Evolutionary conservation across 352 stramenopile genomes (phyloP), one percentile per base, ranked within the genome.

Genomic region (Phytopythium boreale): DNA sequence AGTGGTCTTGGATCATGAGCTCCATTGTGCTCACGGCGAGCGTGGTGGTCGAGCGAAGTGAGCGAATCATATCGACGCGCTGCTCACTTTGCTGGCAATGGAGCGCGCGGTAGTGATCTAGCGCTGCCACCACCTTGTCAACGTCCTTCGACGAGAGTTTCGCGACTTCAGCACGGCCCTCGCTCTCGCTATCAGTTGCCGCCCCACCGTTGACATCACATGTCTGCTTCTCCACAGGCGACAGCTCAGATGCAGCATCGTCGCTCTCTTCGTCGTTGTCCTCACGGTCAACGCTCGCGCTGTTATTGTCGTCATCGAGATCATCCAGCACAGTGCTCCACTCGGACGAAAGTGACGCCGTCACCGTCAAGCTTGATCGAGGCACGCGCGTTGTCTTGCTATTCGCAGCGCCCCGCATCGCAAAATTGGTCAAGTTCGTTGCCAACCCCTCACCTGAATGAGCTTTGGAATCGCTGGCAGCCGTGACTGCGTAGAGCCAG

Each of bases 21-120:
- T 89, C 76, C 76, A 89, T 78, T 20, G 80, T 89, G 53, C 84
- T 85, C 20, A 85, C 72, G 0, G 69, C 63, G 26, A 86, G 60
- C 2, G 58, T 61, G 24, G 74, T 73, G n/a, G 77, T 82, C 24
- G 74, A 70, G 14, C 72, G 36, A 12, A 87, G 68, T 5, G 72
- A 80, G 19, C 43, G 53, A 10, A 65, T 17, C 56, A 76, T 75
- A 24, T 84, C 80, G n/a, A 63, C 57, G 2, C 62, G 60, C 47
- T 89, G 77, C 31, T 71, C 24, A 6, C 19, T 46, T 34, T 80
- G 56, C 5, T 75, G 79, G 8, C 56, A 49, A 59, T 84, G 68
- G n/a, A 86, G 36, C 12, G 19, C 47, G 12, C 64, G 62, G n/a
- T 71, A n/a, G 31, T 70, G 46, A 20, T 52, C 39, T n/a, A 62